Evolutionary conservation across 257 asterid genomes (phyloP), one percentile per base, ranked within the genome.

Genomic region (Gardenia jasminoides): DNA sequence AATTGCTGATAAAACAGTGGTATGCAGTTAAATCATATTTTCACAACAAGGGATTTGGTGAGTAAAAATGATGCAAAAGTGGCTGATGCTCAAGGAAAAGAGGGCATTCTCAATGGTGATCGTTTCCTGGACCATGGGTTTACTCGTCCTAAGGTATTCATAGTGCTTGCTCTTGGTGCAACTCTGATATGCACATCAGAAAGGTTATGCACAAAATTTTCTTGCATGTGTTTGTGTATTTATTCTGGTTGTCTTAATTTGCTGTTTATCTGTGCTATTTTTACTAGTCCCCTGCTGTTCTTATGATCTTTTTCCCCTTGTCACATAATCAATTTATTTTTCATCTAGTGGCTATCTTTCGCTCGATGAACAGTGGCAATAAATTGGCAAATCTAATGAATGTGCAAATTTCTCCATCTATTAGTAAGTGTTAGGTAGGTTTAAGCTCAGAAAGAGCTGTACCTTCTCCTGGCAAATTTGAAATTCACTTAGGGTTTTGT

Each of bases 71-170:
- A 86, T 70, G 88, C 88, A 75, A 91, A 91, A 88, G 80, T 93
- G 86, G 84, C 91, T 62, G 91, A 85, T 85, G 78, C 81, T 79
- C 92, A 86, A 78, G 88, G 81, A 69, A 91, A 86, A 70, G 86
- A 74, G 75, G 81, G 79, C 69, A 78, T 73, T 70, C 77, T 81
- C 67, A 83, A 85, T 46, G 84, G 72, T 76, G 97, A 89, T 72
- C 88, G 84, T 76, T 88, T 85, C 76, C 90, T 85, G 39, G 99
- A 95, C 84, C 97, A 89, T 39, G 99, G 99, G 52, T 93, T 89
- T 85, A 95, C 97, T 68, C 99, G 97, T 79, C 98, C 99, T 31
- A 93, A 95, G 99, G 99, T 95, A 86, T 70, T 56, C 68, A 16
- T 52, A n/a, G 68, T 52, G 72, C 47, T 22, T 56, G 48, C 17